Evolutionary conservation across 129 eudicot genomes (phyloP).

Genomic region (Scalesia atractyloides): DNA sequence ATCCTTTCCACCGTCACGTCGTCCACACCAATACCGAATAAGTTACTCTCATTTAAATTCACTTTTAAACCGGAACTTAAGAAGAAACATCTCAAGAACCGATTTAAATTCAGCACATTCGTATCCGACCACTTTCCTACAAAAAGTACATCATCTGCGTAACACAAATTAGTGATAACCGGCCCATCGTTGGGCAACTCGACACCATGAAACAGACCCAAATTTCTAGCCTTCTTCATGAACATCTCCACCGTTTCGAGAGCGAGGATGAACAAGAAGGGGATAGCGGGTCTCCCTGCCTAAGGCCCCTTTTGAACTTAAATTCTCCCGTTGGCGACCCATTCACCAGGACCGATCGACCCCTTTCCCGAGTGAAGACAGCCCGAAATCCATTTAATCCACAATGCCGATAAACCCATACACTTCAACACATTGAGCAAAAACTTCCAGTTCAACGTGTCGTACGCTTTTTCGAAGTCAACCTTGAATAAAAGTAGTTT

Average conservation of each 20-base stretch:
- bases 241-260: neutral
- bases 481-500: too few relatives aligned
- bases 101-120: neutral
- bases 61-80: neutral
- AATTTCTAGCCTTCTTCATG: neutral
- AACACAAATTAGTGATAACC: neutral
- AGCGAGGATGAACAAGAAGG: neutral
- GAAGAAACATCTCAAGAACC: neutral
- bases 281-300: neutral
- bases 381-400: too few relatives aligned
- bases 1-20: neutral
- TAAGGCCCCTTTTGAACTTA: too few relatives aligned
- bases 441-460: too few relatives aligned
- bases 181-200: neutral
- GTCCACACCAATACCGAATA: neutral
- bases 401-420: too few relatives aligned
- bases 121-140: neutral
- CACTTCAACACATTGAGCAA: too few relatives aligned
- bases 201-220: neutral
- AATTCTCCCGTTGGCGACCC: too few relatives aligned
- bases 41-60: neutral
- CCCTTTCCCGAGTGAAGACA: too few relatives aligned
- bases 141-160: neutral
- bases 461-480: too few relatives aligned
- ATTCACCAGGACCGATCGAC: too few relatives aligned